A percentile compares a stretch with the other conserved stretches of the same genome.
These are phyloP conservation scores for Globisporangium camurandrum DNA, from an alignment of 352 stramenopile species.

Conservation along the genomic window DNA sequence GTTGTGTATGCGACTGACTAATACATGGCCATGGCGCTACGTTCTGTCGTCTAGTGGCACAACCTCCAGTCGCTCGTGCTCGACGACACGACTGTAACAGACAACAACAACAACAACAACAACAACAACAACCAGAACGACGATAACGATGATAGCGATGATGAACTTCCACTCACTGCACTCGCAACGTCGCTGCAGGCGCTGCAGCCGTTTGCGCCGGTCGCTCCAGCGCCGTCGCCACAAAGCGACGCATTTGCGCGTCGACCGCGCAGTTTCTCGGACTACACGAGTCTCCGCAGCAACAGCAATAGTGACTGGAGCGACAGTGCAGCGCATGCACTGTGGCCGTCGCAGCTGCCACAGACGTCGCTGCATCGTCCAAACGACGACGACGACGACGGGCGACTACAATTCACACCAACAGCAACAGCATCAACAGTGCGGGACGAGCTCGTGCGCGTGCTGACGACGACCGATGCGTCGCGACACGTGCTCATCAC, in stretches of 20 bases:
- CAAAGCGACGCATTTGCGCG: slow-evolving; percentile 9
- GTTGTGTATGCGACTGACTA: too few relatives aligned
- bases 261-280: slow-evolving; percentile 55
- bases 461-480: slow-evolving; percentile 45
- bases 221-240: background rate
- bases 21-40: background rate
- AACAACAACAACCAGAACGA: slow-evolving; percentile 13
- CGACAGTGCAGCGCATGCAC: background rate
- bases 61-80: slow-evolving; percentile 29
- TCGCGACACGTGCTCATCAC: slow-evolving; percentile 66
- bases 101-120: too few relatives aligned
- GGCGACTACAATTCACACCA: too few relatives aligned
- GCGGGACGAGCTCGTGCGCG: slow-evolving; percentile 33
- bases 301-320: background rate
- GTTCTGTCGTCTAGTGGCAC: slow-evolving; percentile 17
- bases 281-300: slow-evolving; percentile 42
- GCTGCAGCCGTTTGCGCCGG: slow-evolving; percentile 9
- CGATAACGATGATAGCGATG: slow-evolving; percentile 6
- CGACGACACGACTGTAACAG: too few relatives aligned
- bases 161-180: slow-evolving; percentile 27
- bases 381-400: too few relatives aligned
- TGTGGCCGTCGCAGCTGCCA: background rate
- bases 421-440: too few relatives aligned
- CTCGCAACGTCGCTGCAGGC: slow-evolving; percentile 41
- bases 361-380: too few relatives aligned